Percentiles rank a stretch among this genome's conserved stretches.
Conservation (phyloP, 176 grass and related monocot genomes). For the Themeda triandra region DNA sequence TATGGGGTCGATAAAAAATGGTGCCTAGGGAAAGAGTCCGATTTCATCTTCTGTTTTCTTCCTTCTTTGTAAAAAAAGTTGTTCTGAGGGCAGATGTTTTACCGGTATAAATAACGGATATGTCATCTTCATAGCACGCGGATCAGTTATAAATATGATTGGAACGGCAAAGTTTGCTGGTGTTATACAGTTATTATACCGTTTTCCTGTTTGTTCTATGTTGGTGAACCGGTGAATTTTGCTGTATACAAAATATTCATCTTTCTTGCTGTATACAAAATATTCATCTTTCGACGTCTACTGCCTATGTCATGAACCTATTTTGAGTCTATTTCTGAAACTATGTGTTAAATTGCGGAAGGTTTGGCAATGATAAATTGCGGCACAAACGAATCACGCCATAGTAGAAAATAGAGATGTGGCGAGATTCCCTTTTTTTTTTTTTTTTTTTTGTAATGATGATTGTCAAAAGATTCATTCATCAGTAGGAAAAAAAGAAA, state of each 20-base stretch:
- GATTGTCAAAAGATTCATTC: too few species aligned
- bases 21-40: neutral
- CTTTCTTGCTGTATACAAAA: too few species aligned
- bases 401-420: too few species aligned
- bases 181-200: neutral
- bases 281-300: neutral
- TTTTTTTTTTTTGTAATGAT: too few species aligned
- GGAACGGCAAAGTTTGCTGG: conserved; percentile 17
- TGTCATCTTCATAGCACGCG: neutral
- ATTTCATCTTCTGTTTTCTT: conserved; percentile 21
- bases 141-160: conserved; percentile 26
- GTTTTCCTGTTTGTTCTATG: neutral
- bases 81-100: conserved; percentile 24
- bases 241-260: too few species aligned
- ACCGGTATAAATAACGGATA: conserved; percentile 45
- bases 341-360: too few species aligned
- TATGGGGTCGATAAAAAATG: conserved; percentile 30
- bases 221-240: neutral
- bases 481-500: too few species aligned
- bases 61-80: conserved; percentile 42
- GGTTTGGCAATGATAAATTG: too few species aligned
- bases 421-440: too few species aligned
- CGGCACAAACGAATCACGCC: too few species aligned
- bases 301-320: too few species aligned
- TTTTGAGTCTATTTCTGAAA: too few species aligned